These are phyloP conservation scores for Phaseolus lunatus DNA, from an alignment of 306 rosid genomes.

Conservation along the genomic window DNA sequence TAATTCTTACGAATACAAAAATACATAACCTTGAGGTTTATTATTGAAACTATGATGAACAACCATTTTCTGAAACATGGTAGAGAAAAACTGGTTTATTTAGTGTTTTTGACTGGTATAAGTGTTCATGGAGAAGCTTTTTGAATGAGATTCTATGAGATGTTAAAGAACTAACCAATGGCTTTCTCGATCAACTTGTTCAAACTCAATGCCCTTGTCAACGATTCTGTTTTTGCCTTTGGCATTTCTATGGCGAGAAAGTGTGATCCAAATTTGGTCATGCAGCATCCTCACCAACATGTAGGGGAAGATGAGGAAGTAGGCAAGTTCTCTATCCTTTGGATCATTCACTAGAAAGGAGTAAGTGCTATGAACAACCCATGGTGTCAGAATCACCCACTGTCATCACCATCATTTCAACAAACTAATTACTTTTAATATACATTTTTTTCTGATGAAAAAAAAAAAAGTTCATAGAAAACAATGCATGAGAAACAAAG, in stretches of 20 bases:
- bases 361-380: slow-evolving; percentile 58
- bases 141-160: too few species aligned
- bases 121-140: too few species aligned
- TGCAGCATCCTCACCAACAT: slow-evolving; percentile 62
- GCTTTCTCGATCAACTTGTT: slow-evolving; percentile 76
- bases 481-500: too few species aligned
- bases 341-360: slow-evolving; percentile 38
- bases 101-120: too few species aligned
- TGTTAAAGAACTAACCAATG: slow-evolving; percentile 49
- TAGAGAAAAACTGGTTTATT: too few species aligned
- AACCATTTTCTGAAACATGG: too few species aligned
- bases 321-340: slow-evolving; percentile 45
- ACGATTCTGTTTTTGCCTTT: slow-evolving; percentile 60
- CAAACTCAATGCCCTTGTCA: slow-evolving; percentile 66
- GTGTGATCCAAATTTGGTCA: slow-evolving; percentile 67
- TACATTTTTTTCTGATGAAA: too few species aligned
- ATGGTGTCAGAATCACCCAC: slow-evolving; percentile 71
- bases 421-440: too few species aligned
- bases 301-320: slow-evolving; percentile 59
- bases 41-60: too few species aligned
- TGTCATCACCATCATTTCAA: slow-evolving; percentile 23
- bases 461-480: too few species aligned
- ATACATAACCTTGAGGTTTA: too few species aligned
- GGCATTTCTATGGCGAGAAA: slow-evolving; percentile 63
- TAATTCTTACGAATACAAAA: too few species aligned